Percentiles rank a stretch among this genome's conserved stretches.
phyloP scores from a whole-genome alignment of 2,329 filamentous ascomycete genomes.

The Boeremia exigua region DNA sequence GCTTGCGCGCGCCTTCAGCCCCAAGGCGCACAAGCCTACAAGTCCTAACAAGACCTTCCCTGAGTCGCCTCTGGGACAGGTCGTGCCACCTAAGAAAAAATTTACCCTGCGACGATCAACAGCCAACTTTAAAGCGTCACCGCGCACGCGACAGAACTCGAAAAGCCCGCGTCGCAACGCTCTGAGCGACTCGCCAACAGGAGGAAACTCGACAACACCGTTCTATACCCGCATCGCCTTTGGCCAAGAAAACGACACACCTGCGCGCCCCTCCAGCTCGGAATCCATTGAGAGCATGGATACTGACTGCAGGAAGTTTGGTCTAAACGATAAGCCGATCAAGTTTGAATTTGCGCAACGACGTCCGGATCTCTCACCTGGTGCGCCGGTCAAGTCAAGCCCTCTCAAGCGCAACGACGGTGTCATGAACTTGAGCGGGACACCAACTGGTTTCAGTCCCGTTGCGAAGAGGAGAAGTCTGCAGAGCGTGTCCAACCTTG shows the following conservation, averaged over 20 bases:
- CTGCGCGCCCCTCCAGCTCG: slow-evolving; percentile 40
- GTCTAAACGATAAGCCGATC: slow-evolving; percentile 53
- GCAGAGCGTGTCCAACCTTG: slow-evolving; percentile 70
- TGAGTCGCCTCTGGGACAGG: slow-evolving; percentile 62
- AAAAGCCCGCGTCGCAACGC: slow-evolving; percentile 76
- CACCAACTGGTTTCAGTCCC: slow-evolving; percentile 75
- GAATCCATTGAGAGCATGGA: slow-evolving; percentile 30
- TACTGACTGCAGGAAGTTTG: slow-evolving; percentile 49
- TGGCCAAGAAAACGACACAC: slow-evolving; percentile 54
- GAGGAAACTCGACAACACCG: slow-evolving; percentile 70
- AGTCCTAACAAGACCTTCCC: slow-evolving; percentile 58
- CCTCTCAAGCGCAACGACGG: slow-evolving; percentile 92
- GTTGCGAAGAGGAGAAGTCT: slow-evolving; percentile 90
- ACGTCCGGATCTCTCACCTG: slow-evolving; percentile 32
- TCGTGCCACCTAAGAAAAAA: slow-evolving; percentile 66
- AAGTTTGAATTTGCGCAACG: slow-evolving; percentile 54
- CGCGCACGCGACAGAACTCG: slow-evolving; percentile 72
- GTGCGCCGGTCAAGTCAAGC: slow-evolving; percentile 68
- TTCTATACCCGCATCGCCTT: slow-evolving; percentile 56
- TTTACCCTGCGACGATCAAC: slow-evolving; percentile 54
- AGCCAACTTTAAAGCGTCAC: slow-evolving; percentile 62
- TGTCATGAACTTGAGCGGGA: slow-evolving; percentile 83
- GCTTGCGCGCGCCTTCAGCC: slow-evolving; percentile 55
- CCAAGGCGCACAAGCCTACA: slow-evolving; percentile 53
- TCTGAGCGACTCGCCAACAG: slow-evolving; percentile 72